Evolutionary conservation across 495 filamentous ascomycete species (phyloP).

Genomic region (Eremomyces bilateralis): DNA sequence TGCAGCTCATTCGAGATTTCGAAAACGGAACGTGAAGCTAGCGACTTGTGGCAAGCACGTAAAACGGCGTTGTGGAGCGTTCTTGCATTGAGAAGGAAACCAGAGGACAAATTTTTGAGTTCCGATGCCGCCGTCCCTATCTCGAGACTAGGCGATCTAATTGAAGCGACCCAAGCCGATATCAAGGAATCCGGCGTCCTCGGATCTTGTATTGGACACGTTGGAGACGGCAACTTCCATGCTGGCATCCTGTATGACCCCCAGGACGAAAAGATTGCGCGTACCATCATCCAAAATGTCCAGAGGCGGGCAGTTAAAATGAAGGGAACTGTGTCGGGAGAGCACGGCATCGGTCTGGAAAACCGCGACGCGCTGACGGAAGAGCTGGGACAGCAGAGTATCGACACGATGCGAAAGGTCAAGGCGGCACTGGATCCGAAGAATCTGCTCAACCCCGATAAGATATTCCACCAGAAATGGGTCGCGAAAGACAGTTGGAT

Average conservation of each 20-base stretch:
- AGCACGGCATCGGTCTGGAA: conserved; percentile 74
- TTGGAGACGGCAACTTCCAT: conserved; percentile 87
- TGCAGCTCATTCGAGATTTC: conserved; percentile 57
- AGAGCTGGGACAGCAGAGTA: conserved; percentile 64
- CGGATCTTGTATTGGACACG: conserved; percentile 36
- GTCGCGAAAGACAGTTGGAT: too few species aligned
- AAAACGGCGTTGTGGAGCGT: conserved; percentile 49
- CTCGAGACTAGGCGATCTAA: conserved; percentile 67
- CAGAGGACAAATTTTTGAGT: conserved; percentile 31
- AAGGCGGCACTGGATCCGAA: conserved; percentile 65
- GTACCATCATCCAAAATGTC: conserved; percentile 35
- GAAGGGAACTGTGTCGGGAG: conserved; percentile 83
- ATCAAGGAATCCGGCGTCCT: background rate
- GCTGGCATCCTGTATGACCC: conserved; percentile 69
- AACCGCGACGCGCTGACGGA: conserved; percentile 63
- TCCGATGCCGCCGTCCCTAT: conserved; percentile 86
- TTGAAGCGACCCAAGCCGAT: conserved; percentile 17
- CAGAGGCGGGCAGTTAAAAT: conserved; percentile 21
- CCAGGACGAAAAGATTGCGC: conserved; percentile 38
- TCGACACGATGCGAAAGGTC: conserved; percentile 68
- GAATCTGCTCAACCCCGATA: conserved; percentile 83
- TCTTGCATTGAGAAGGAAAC: conserved; percentile 39
- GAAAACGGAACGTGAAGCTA: conserved; percentile 40
- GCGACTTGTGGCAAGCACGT: conserved; percentile 17
- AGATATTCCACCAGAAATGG: too few species aligned